These are phyloP conservation scores for Pulveroboletus sp. DNA, from an alignment of 768 basidiomycete species.

Conservation along the genomic window DNA sequence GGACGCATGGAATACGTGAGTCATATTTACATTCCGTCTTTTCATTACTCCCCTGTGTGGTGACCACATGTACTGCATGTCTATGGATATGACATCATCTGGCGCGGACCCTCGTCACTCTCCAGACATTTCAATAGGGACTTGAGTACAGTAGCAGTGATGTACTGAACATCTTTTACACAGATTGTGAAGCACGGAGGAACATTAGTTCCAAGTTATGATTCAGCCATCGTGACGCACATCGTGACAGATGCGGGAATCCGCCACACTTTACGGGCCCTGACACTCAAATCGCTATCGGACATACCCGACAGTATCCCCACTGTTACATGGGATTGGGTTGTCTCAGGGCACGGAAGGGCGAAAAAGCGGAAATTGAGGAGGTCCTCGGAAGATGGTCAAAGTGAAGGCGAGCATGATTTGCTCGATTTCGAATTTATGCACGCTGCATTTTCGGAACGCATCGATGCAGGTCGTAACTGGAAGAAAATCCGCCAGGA, in stretches of 20 bases:
- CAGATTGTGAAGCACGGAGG: slow-evolving; percentile 66
- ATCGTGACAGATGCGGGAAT: slow-evolving; percentile 50
- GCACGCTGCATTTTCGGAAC: slow-evolving; percentile 45
- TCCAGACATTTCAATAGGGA: neutral
- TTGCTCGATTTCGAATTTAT: slow-evolving; percentile 36
- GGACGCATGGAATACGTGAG: slow-evolving; percentile 59
- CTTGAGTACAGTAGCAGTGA: neutral
- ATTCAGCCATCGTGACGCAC: slow-evolving; percentile 55
- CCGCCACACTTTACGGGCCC: slow-evolving; percentile 29
- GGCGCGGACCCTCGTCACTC: no score
- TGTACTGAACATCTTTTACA: slow-evolving; percentile 1
- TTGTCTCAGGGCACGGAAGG: slow-evolving; percentile 37
- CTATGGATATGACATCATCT: no score
- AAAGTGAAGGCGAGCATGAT: slow-evolving; percentile 3
- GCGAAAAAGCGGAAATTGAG: slow-evolving; percentile 14
- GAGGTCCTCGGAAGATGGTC: neutral
- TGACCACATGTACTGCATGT: no score
- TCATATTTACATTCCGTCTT: slow-evolving; percentile 6
- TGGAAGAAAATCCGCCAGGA: slow-evolving; percentile 15
- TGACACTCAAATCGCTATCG: slow-evolving; percentile 45
- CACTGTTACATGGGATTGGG: slow-evolving; percentile 62
- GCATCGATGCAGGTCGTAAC: slow-evolving; percentile 40
- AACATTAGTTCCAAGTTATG: slow-evolving; percentile 53
- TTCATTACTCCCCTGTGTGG: neutral
- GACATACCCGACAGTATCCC: slow-evolving; percentile 66